Evolutionary conservation across 768 basidiomycete genomes (phyloP), one percentile per base, ranked within the genome.

Genomic region (Tremella yokohamensis): DNA sequence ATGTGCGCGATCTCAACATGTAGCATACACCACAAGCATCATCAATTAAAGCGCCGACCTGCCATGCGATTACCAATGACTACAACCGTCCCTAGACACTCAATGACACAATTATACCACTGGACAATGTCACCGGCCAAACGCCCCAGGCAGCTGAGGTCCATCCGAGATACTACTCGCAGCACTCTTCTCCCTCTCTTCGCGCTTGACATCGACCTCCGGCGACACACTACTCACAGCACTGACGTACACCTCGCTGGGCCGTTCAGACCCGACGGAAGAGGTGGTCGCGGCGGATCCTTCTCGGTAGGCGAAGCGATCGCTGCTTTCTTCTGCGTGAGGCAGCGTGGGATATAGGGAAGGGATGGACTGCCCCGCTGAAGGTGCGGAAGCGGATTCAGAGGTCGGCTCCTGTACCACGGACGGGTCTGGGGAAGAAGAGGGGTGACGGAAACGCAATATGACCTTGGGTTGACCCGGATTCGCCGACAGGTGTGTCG

Each of bases 1-100:
- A 69, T 58, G 54, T 65, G 19, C 63, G 62, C 47, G 65, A 69
- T 61, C 68, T 64, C 6, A 59, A 71, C 29, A 39, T 66, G 44
- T 63, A 48, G 15, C 40, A 25, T 34, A 13, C 42, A 26, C 20
- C 29, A 47, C 16, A n/a, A n/a, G n/a, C 29, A 34, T 34, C 29
- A 34, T 34, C 29, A 34, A 34, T 34, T n/a, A n/a, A n/a, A n/a
- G 29, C 29, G 11, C 29, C 11, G 29, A 4, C 29, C 4, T 6
- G 29, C 6, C 29, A 34, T 34, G 29, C n/a, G n/a, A n/a, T n/a
- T n/a, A n/a, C n/a, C n/a, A n/a, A 34, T 34, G 29, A 34, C 29
- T 6, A 34, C 29, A 11, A 34, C 29, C n/a, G n/a, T n/a, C n/a
- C n/a, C n/a, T 34, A 11, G 29, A 34, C 29, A 34, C 29, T 11